A percentile compares a stretch with the other conserved stretches of the same genome.
These are phyloP conservation scores for Aspergillus affinis DNA, from an alignment of 495 filamentous ascomycete genomes.

Conservation along the genomic window DNA sequence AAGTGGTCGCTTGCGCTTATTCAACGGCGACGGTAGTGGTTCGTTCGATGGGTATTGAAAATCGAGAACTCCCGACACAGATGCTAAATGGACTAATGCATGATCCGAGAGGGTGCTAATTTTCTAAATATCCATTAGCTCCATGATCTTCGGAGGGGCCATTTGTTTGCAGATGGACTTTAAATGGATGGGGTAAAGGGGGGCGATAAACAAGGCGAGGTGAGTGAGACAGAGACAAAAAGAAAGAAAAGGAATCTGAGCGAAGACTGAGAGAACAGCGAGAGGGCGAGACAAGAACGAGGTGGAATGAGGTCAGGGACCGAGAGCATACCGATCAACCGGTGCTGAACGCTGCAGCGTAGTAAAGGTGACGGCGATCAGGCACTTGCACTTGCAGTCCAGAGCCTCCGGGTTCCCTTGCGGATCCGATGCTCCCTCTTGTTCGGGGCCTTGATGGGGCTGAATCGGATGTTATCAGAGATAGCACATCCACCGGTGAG, in stretches of 20 bases:
- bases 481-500: slow-evolving; percentile 13
- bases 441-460: not conserved
- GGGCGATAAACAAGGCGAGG: too few species aligned
- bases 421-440: not conserved
- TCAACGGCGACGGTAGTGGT: slow-evolving; percentile 2
- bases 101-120: slow-evolving; percentile 9
- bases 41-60: slow-evolving; percentile 3
- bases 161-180: not conserved
- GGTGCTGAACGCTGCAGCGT: not conserved
- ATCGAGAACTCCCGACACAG: slow-evolving; percentile 9
- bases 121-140: slow-evolving; percentile 3
- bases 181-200: slow-evolving; percentile 3
- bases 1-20: not conserved
- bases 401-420: not conserved
- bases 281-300: not conserved
- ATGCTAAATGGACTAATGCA: slow-evolving; percentile 17
- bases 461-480: slow-evolving; percentile 24
- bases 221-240: not conserved
- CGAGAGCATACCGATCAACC: not conserved
- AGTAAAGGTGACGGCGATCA: not conserved
- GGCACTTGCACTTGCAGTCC: not conserved
- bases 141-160: not conserved
- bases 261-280: not conserved
- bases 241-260: not conserved
- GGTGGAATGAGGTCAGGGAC: not conserved